phyloP scores from a whole-genome alignment of 306 rosid species.

The Nissolia schottii region DNA sequence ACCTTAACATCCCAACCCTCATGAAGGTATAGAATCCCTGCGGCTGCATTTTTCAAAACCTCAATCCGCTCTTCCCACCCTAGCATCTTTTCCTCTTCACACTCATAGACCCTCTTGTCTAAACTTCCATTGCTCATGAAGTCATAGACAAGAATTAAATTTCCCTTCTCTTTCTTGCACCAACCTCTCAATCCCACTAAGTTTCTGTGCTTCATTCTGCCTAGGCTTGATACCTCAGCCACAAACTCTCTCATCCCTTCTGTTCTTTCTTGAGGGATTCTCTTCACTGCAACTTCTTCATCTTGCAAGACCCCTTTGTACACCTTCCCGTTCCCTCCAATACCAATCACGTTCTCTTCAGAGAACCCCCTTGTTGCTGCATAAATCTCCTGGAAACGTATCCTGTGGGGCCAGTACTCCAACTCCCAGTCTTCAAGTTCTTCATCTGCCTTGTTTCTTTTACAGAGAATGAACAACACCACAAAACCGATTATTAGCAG shows the following conservation, averaged over 20 bases:
- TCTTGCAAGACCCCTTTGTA: constrained; percentile 59
- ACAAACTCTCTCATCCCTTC: constrained; percentile 43
- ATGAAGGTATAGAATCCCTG: constrained; percentile 45
- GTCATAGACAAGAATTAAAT: constrained; percentile 46
- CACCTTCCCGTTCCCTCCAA: constrained; percentile 61
- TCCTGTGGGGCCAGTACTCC: constrained; percentile 75
- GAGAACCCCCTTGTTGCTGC: constrained; percentile 54
- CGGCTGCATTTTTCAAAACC: constrained; percentile 44
- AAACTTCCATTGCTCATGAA: constrained; percentile 52
- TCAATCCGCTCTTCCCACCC: constrained; percentile 45
- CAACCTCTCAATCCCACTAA: constrained; percentile 50
- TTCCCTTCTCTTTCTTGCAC: constrained; percentile 46
- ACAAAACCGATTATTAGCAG: too few species aligned
- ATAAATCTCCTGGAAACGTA: constrained; percentile 47
- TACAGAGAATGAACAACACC: constrained; percentile 6
- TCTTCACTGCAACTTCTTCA: constrained; percentile 55
- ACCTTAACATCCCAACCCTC: constrained; percentile 56
- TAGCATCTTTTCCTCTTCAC: constrained; percentile 13
- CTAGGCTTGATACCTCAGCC: constrained; percentile 53
- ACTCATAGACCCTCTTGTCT: constrained; percentile 42
- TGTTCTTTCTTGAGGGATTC: constrained; percentile 33
- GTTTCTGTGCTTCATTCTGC: constrained; percentile 54
- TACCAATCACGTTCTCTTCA: constrained; percentile 58
- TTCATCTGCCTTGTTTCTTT: constrained; percentile 28
- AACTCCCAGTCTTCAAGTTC: constrained; percentile 42